Evolutionary conservation across 768 basidiomycete species (phyloP).

Genomic region (Tricholoma flavovirens): DNA sequence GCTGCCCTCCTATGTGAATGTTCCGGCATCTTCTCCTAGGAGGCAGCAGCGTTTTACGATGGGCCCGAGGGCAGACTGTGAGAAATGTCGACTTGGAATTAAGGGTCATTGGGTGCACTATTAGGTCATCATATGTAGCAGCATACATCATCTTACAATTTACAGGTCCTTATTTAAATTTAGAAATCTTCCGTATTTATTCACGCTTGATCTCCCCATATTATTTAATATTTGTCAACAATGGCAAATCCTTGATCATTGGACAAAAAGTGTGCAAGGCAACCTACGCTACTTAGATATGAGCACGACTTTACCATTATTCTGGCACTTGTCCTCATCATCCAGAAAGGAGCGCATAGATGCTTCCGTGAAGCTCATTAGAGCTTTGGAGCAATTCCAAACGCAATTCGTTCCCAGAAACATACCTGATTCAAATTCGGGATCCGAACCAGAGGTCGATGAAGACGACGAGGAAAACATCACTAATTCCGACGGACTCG

Average conservation of each 20-base stretch:
- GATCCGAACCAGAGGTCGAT: slow-evolving; percentile 37
- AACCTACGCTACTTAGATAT: slow-evolving; percentile 34
- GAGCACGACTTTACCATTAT: slow-evolving; percentile 87
- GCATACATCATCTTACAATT: not conserved
- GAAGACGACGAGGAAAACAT: slow-evolving; percentile 40
- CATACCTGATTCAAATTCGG: slow-evolving; percentile 21
- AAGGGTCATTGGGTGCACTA: slow-evolving; percentile 71
- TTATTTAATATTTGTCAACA: slow-evolving; percentile 1
- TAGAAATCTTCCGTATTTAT: slow-evolving; percentile 2
- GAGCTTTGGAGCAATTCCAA: slow-evolving; percentile 83
- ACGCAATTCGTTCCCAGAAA: slow-evolving; percentile 48
- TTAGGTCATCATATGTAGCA: not conserved
- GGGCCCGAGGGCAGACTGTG: slow-evolving; percentile 66
- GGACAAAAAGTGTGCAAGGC: slow-evolving; percentile 12
- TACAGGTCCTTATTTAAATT: not conserved
- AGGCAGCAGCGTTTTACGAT: slow-evolving; percentile 52
- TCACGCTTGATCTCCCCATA: not conserved
- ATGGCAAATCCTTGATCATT: slow-evolving; percentile 8
- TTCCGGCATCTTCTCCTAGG: slow-evolving; percentile 17
- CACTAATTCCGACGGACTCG: slow-evolving; percentile 43
- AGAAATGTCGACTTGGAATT: slow-evolving; percentile 57
- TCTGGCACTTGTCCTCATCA: slow-evolving; percentile 87
- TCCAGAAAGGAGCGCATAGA: slow-evolving; percentile 76
- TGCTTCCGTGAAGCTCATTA: slow-evolving; percentile 80
- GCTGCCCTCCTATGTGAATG: slow-evolving; percentile 5